These are phyloP conservation scores for Stachybotrys elegans DNA, from an alignment of 2,329 filamentous ascomycete species.

Conservation along the genomic window DNA sequence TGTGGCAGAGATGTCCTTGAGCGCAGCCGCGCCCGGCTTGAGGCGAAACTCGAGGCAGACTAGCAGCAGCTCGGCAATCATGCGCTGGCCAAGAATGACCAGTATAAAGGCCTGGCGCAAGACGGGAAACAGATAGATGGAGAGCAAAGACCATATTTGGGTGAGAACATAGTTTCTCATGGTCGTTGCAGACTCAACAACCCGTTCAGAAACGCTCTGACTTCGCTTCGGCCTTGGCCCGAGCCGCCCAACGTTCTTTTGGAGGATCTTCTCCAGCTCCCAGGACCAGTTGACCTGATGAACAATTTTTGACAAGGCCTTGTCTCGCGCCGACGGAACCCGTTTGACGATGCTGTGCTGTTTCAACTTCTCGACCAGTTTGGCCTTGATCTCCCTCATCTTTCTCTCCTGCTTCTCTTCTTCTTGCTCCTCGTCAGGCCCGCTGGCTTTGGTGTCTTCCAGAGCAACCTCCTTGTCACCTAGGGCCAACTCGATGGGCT, in stretches of 20 bases:
- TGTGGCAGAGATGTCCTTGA: constrained; percentile 94
- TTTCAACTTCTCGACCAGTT: constrained; percentile 79
- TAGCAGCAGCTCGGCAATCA: constrained; percentile 75
- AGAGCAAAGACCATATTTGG: constrained; percentile 65
- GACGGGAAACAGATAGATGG: constrained; percentile 72
- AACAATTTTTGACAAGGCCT: constrained; percentile 72
- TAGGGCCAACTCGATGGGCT: constrained; percentile 82
- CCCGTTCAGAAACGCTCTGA: constrained; percentile 87
- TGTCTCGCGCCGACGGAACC: constrained; percentile 74
- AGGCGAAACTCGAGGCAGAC: constrained; percentile 79
- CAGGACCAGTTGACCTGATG: constrained; percentile 95
- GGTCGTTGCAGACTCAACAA: constrained; percentile 88
- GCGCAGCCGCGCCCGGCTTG: constrained; percentile 70
- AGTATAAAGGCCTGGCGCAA: constrained; percentile 70
- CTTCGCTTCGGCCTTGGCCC: constrained; percentile 76
- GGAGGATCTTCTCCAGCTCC: constrained; percentile 79
- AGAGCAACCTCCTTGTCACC: constrained; percentile 59
- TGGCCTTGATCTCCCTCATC: constrained; percentile 54
- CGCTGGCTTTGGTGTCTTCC: constrained; percentile 29
- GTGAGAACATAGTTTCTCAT: constrained; percentile 70
- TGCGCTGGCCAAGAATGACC: constrained; percentile 71
- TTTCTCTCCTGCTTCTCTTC: constrained; percentile 61
- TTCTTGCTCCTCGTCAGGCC: constrained; percentile 68
- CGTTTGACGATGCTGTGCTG: constrained; percentile 80
- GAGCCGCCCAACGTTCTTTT: constrained; percentile 84